Percentiles rank a stretch among this genome's conserved stretches.
Conservation (phyloP, 805 yeast genomes). For the Spathaspora girioi region DNA sequence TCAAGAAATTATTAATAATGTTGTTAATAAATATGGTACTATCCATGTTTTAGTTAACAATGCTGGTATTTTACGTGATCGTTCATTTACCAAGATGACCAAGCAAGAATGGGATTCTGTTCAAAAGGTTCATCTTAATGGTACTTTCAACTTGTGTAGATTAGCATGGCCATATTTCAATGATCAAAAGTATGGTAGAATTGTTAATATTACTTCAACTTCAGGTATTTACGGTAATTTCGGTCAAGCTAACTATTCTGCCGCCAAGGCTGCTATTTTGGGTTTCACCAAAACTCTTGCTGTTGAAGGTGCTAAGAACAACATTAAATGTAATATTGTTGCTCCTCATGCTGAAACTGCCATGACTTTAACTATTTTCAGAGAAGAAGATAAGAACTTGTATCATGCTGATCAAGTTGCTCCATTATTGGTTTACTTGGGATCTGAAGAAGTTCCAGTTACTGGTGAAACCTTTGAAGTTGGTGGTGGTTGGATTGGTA, state of each 20-base stretch:
- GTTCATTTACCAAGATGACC: constrained; percentile 79
- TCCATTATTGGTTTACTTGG: constrained; percentile 76
- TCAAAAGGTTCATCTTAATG: constrained; percentile 74
- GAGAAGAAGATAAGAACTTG: constrained; percentile 73
- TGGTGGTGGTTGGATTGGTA: constrained; percentile 96
- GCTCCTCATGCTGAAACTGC: constrained; percentile 99
- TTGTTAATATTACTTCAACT: constrained; percentile 88
- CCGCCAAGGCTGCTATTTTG: constrained; percentile 86
- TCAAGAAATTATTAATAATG: constrained; percentile 70
- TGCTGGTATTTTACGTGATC: constrained; percentile 93
- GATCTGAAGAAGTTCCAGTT: constrained; percentile 68
- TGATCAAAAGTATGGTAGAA: constrained; percentile 74
- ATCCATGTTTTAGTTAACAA: constrained; percentile 86
- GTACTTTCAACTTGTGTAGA: constrained; percentile 76
- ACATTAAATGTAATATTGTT: constrained; percentile 73
- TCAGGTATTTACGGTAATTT: constrained; percentile 97
- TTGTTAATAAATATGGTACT: constrained; percentile 71
- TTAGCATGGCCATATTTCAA: constrained; percentile 90
- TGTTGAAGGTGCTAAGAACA: constrained; percentile 78
- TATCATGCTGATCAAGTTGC: constrained; percentile 88
- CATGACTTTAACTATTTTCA: constrained; percentile 88
- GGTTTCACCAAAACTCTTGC: constrained; percentile 87
- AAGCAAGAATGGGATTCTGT: constrained; percentile 82
- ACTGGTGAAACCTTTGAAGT: constrained; percentile 85
- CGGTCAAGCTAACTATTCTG: constrained; percentile 94